Percentiles rank a stretch among this genome's conserved stretches.
Evolutionary conservation across 2,329 filamentous ascomycete species (phyloP).

Genomic region (Penicillium rolfsii): DNA sequence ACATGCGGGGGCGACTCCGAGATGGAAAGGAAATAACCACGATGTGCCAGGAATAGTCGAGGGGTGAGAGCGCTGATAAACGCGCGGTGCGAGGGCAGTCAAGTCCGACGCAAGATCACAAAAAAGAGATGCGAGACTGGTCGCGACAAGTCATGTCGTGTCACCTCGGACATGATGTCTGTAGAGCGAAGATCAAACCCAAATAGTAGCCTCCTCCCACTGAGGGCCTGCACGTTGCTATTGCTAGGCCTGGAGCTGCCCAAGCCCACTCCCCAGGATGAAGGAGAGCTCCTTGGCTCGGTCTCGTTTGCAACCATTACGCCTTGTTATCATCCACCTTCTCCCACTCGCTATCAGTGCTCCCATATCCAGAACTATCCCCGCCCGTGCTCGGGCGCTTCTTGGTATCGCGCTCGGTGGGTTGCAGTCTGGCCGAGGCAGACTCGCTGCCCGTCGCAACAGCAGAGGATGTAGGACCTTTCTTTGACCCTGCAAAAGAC

Average conservation of each 20-base stretch:
- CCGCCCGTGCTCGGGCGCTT: slow-evolving; percentile 52
- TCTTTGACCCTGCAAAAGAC: slow-evolving; percentile 28
- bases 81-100: background rate
- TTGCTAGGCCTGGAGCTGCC: background rate
- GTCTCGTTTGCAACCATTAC: slow-evolving; percentile 4
- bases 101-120: background rate
- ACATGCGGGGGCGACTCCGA: background rate
- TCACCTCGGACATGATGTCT: slow-evolving; percentile 13
- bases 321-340: slow-evolving; percentile 66
- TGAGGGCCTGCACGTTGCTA: background rate
- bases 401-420: slow-evolving; percentile 48
- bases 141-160: slow-evolving; percentile 9
- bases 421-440: slow-evolving; percentile 51
- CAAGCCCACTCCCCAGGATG: background rate
- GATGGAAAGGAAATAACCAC: background rate
- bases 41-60: background rate
- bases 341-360: slow-evolving; percentile 97
- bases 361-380: slow-evolving; percentile 60
- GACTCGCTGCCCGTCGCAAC: slow-evolving; percentile 26
- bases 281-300: too few species aligned
- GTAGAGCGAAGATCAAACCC: background rate
- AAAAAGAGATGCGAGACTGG: background rate
- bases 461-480: slow-evolving; percentile 15
- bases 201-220: background rate
- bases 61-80: background rate